Conservation (phyloP, 345 rosid genomes). For the Citrus maxima region DNA sequence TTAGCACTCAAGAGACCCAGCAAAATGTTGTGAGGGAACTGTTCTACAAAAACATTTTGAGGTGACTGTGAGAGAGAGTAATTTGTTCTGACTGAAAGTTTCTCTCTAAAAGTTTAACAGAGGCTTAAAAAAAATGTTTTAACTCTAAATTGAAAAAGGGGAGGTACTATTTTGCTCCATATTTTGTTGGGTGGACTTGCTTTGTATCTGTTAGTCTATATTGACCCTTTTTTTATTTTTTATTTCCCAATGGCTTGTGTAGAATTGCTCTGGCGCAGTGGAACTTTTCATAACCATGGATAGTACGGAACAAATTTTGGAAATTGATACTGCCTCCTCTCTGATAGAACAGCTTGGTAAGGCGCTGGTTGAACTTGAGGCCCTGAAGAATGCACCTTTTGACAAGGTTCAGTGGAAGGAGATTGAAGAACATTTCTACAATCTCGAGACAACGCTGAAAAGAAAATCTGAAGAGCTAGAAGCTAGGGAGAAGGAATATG, state of each 20-base stretch:
- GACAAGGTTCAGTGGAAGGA: conserved; percentile 45
- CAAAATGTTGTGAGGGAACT: not conserved
- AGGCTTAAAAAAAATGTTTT: not conserved
- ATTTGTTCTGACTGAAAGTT: not conserved
- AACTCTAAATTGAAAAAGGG: not conserved
- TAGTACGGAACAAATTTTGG: conserved; percentile 21
- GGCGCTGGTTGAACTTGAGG: conserved; percentile 40
- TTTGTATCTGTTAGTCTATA: not conserved
- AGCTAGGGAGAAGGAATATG: conserved; percentile 46
- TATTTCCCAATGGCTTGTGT: not conserved
- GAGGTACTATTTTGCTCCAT: not conserved
- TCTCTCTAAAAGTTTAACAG: not conserved
- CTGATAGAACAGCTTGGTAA: conserved; percentile 43
- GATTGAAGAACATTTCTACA: conserved; percentile 46
- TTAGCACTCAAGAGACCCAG: not conserved
- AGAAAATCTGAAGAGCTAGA: conserved; percentile 41
- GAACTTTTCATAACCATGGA: conserved; percentile 25
- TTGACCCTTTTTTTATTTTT: not conserved
- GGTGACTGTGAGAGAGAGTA: not conserved
- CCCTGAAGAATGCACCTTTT: conserved; percentile 23
- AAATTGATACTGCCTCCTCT: conserved; percentile 23
- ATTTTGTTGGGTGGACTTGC: not conserved
- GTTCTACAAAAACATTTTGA: not conserved
- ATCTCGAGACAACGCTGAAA: conserved; percentile 37
- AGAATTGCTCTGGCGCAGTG: conserved; percentile 8